Evolutionary conservation across 2,329 filamentous ascomycete genomes (phyloP).

Genomic region (Monilinia polystroma): DNA sequence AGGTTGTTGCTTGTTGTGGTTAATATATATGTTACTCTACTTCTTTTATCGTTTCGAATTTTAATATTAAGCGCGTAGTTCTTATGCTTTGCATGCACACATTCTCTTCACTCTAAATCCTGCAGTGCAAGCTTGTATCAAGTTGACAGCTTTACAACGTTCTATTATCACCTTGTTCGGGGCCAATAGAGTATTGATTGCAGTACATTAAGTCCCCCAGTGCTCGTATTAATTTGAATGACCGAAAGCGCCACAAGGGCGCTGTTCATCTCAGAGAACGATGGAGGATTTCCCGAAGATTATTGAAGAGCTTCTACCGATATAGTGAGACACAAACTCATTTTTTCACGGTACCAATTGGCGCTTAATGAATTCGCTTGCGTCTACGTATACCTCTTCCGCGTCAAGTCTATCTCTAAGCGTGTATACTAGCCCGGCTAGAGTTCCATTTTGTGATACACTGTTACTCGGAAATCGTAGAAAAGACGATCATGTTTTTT

Average conservation of each 20-base stretch:
- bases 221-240: not conserved
- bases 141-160: not conserved
- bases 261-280: not conserved
- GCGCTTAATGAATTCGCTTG: not conserved
- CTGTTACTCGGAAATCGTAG: not conserved
- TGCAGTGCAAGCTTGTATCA: not conserved
- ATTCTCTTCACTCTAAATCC: not conserved
- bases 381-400: not conserved
- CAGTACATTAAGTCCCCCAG: not conserved
- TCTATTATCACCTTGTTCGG: not conserved
- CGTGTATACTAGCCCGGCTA: not conserved
- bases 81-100: not conserved
- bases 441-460: not conserved
- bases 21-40: too few species aligned
- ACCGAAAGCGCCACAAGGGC: not conserved
- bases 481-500: not conserved
- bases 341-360: not conserved
- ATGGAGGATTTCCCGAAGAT: not conserved
- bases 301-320: not conserved
- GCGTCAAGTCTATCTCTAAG: not conserved
- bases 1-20: not conserved
- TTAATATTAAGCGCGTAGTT: not conserved
- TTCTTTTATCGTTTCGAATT: not conserved
- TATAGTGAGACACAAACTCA: too few species aligned
- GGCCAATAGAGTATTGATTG: not conserved